Percentiles rank a stretch among this genome's conserved stretches.
These are phyloP conservation scores for Trapa bicornis DNA, from an alignment of 345 rosid genomes.

Conservation along the genomic window DNA sequence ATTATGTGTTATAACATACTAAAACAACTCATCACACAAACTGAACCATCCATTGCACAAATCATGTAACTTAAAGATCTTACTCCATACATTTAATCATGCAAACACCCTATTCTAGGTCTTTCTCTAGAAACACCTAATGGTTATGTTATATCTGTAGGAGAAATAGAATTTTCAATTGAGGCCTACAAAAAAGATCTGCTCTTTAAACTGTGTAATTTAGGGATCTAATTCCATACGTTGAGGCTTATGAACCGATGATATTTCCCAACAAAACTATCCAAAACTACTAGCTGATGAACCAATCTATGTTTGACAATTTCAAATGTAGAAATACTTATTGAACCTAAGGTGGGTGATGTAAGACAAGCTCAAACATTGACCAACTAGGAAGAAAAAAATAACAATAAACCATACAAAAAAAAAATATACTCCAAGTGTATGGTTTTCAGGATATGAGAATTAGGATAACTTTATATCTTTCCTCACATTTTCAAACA, in stretches of 20 bases:
- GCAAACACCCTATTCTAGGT: neutral
- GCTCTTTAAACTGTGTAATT: neutral
- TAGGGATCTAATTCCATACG: too few species aligned
- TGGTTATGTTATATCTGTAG: neutral
- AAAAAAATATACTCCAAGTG: neutral
- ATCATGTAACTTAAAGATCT: neutral
- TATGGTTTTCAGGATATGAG: neutral
- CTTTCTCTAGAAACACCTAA: neutral
- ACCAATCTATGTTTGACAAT: neutral
- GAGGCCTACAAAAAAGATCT: neutral
- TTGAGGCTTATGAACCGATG: neutral
- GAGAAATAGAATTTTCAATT: neutral
- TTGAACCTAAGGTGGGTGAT: neutral
- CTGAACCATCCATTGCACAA: neutral
- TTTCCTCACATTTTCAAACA: neutral
- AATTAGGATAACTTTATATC: neutral
- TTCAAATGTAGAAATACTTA: neutral
- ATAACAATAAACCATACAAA: neutral
- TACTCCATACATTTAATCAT: neutral
- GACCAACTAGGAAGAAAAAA: neutral
- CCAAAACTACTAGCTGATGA: neutral
- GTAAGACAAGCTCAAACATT: neutral
- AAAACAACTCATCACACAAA: neutral
- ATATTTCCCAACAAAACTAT: neutral
- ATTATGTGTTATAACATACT: slow-evolving; percentile 7